Evolutionary conservation across 2,329 filamentous ascomycete genomes (phyloP).

Genomic region (Talaromyces sp.): DNA sequence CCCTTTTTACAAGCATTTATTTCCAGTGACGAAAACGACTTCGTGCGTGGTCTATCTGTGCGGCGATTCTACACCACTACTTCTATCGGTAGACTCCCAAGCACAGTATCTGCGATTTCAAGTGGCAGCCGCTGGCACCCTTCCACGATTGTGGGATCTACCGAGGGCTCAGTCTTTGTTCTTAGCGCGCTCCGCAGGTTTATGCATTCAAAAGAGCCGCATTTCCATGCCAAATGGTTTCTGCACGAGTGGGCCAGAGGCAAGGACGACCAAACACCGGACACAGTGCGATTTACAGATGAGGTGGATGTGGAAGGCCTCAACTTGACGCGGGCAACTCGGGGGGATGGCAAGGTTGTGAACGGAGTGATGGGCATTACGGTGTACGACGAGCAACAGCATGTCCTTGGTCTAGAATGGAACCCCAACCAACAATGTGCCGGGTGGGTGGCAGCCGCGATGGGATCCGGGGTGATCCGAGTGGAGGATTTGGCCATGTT

Average conservation of each 20-base stretch:
- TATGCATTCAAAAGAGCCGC: conserved; percentile 43
- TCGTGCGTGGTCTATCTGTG: conserved; percentile 42
- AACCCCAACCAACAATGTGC: conserved; percentile 62
- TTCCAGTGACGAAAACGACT: conserved; percentile 50
- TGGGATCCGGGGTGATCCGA: conserved; percentile 61
- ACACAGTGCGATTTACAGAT: conserved; percentile 39
- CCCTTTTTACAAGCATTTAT: conserved; percentile 51
- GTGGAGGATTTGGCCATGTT: conserved; percentile 57
- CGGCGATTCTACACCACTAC: conserved; percentile 49
- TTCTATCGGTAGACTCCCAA: conserved; percentile 43
- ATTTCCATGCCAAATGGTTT: conserved; percentile 54
- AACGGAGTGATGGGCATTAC: conserved; percentile 31
- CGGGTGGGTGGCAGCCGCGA: conserved; percentile 61
- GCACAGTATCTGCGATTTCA: conserved; percentile 27
- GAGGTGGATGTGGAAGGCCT: conserved; percentile 37
- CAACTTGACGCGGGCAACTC: conserved; percentile 24
- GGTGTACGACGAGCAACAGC: conserved; percentile 58
- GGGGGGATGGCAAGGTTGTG: conserved; percentile 25
- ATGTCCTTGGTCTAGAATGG: conserved; percentile 59
- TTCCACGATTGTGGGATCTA: conserved; percentile 46
- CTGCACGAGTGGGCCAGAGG: conserved; percentile 48
- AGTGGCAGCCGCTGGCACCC: conserved; percentile 44
- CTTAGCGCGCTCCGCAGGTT: conserved; percentile 49
- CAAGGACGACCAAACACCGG: conserved; percentile 20
- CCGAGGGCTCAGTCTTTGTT: conserved; percentile 46